A percentile compares a stretch with the other conserved stretches of the same genome.
phyloP scores from a whole-genome alignment of 305 asterid species.

The Ajuga reptans region DNA sequence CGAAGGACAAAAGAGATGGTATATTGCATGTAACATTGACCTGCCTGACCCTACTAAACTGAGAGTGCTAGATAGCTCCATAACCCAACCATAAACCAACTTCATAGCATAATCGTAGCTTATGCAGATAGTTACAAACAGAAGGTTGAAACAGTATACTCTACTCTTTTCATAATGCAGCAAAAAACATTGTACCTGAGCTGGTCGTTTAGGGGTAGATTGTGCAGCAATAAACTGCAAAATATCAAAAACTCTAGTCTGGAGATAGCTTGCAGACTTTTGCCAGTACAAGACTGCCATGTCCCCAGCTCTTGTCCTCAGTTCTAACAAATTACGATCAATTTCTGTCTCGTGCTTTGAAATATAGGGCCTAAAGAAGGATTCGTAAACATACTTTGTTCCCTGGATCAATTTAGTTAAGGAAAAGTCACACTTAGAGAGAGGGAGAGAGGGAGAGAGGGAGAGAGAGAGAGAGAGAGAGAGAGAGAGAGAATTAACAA shows the following conservation, averaged over 20 bases:
- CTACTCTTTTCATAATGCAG: constrained; percentile 22
- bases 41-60: background rate
- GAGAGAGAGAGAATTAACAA: background rate
- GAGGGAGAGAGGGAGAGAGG: background rate
- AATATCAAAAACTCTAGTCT: constrained; percentile 59
- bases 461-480: background rate
- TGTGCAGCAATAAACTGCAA: constrained; percentile 69
- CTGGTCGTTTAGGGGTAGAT: constrained; percentile 44
- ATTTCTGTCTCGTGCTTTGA: constrained; percentile 80
- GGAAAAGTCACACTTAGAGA: constrained; percentile 12
- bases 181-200: constrained; percentile 46
- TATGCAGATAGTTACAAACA: constrained; percentile 4
- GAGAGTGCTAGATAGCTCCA: background rate
- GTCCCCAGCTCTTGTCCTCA: constrained; percentile 76
- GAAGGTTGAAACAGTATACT: constrained; percentile 1
- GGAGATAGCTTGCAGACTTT: constrained; percentile 52
- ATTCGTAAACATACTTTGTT: constrained; percentile 75
- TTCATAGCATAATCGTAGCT: background rate
- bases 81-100: background rate
- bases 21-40: background rate
- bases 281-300: constrained; percentile 54
- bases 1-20: background rate
- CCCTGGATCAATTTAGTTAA: constrained; percentile 52
- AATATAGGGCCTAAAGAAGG: constrained; percentile 73
- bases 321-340: constrained; percentile 71